These are phyloP conservation scores for Neofusicoccum cordaticola DNA, from an alignment of 2,329 filamentous ascomycete genomes.

Conservation along the genomic window DNA sequence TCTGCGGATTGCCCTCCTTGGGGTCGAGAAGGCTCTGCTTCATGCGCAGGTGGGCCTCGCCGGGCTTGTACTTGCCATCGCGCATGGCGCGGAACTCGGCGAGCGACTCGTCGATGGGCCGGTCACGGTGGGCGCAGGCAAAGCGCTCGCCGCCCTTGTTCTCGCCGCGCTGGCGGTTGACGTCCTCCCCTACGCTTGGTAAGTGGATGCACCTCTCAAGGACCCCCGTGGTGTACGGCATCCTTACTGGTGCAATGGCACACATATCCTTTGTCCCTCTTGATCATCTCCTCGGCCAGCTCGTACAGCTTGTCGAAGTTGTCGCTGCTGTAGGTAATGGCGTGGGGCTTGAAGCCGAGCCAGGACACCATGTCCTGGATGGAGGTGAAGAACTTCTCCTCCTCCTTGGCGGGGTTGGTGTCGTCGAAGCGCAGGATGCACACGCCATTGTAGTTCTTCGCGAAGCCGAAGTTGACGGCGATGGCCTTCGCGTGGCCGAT, in stretches of 20 bases:
- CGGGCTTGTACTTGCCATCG: constrained; percentile 84
- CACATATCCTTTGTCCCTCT: constrained; percentile 68
- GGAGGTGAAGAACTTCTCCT: constrained; percentile 84
- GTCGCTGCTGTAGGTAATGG: constrained; percentile 84
- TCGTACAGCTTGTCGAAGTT: constrained; percentile 87
- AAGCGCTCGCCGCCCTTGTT: constrained; percentile 65
- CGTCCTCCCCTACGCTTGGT: constrained; percentile 60
- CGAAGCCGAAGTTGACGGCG: constrained; percentile 94
- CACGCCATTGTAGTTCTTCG: constrained; percentile 74
- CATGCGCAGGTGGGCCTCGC: constrained; percentile 85
- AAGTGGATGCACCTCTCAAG: constrained; percentile 20
- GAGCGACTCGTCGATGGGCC: constrained; percentile 72
- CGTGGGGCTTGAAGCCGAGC: constrained; percentile 77
- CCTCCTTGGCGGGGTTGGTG: constrained; percentile 90
- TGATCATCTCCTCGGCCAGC: constrained; percentile 80
- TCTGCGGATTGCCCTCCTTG: constrained; percentile 82
- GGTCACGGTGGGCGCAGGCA: constrained; percentile 75
- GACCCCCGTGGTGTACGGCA: background rate
- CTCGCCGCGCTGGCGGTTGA: constrained; percentile 81
- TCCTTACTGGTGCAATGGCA: constrained; percentile 71
- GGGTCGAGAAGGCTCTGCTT: constrained; percentile 68
- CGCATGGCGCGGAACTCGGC: constrained; percentile 84
- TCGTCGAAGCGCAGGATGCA: constrained; percentile 84
- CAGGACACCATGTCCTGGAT: constrained; percentile 85
- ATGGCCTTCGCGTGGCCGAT: constrained; percentile 96